phyloP scores from a whole-genome alignment of 2,329 filamentous ascomycete species.

The Rasamsonia emersonii region DNA sequence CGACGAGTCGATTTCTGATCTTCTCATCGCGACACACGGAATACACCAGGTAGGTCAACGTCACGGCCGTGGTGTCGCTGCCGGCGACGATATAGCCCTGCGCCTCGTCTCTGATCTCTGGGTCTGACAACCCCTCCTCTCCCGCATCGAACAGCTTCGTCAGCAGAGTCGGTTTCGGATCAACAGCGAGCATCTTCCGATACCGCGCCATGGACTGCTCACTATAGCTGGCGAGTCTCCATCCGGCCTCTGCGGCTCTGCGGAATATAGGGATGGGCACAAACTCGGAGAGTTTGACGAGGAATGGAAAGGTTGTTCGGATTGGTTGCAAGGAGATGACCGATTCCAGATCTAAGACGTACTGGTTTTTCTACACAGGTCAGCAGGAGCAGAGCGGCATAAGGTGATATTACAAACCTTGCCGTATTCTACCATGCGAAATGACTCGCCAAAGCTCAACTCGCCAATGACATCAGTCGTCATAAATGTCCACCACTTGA shows the following conservation, averaged over 20 bases:
- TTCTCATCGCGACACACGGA: slow-evolving; percentile 14
- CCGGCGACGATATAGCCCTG: slow-evolving; percentile 42
- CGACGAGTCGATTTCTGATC: slow-evolving; percentile 38
- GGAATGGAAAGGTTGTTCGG: slow-evolving; percentile 14
- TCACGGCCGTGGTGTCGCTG: slow-evolving; percentile 44
- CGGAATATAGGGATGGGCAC: slow-evolving; percentile 19
- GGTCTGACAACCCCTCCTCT: slow-evolving; percentile 13
- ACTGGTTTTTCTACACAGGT: slow-evolving; percentile 31
- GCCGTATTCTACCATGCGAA: slow-evolving; percentile 43
- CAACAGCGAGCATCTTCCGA: slow-evolving; percentile 10
- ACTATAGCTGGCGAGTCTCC: slow-evolving; percentile 17
- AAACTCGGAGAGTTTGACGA: slow-evolving; percentile 12
- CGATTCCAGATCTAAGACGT: slow-evolving; percentile 29
- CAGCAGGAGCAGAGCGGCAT: background rate
- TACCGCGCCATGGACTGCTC: slow-evolving; percentile 18
- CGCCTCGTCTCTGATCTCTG: slow-evolving; percentile 35
- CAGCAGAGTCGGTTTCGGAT: slow-evolving; percentile 28
- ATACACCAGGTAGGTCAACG: slow-evolving; percentile 43
- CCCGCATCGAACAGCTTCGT: slow-evolving; percentile 27
- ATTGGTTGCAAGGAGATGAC: slow-evolving; percentile 4
- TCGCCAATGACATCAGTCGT: slow-evolving; percentile 48
- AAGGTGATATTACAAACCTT: slow-evolving; percentile 26
- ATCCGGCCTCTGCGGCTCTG: slow-evolving; percentile 10
- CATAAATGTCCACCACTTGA: slow-evolving; percentile 49
- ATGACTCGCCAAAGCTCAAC: slow-evolving; percentile 49